Percentiles rank a stretch among this genome's conserved stretches.
Evolutionary conservation across 2,329 filamentous ascomycete species (phyloP).

Genomic region (Xenosphaeropsis pyriputrescens): DNA sequence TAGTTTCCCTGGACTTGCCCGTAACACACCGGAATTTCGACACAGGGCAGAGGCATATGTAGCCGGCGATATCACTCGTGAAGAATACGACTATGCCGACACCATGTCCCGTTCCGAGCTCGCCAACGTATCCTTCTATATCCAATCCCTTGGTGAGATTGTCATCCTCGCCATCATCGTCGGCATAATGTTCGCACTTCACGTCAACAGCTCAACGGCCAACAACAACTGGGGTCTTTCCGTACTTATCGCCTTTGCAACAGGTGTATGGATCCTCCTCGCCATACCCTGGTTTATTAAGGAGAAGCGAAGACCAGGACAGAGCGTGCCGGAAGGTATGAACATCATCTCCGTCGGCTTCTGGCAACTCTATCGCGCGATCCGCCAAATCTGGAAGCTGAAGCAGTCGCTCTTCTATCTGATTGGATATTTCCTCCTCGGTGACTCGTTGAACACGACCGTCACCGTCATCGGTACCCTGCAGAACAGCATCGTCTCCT

Average conservation of each 20-base stretch:
- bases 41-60: constrained; percentile 31
- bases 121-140: constrained; percentile 47
- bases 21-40: constrained; percentile 35
- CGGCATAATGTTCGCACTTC: constrained; percentile 43
- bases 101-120: constrained; percentile 48
- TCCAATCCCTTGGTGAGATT: constrained; percentile 47
- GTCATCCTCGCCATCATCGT: constrained; percentile 50
- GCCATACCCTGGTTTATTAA: constrained; percentile 53
- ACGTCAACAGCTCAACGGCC: constrained; percentile 39
- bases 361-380: constrained; percentile 43
- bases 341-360: constrained; percentile 43
- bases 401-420: constrained; percentile 54
- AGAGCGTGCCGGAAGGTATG: constrained; percentile 23
- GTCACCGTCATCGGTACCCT: constrained; percentile 52
- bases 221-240: constrained; percentile 55
- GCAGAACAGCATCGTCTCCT: constrained; percentile 49
- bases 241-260: constrained; percentile 50
- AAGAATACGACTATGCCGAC: constrained; percentile 45
- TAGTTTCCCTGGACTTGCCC: constrained; percentile 35
- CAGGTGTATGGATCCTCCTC: constrained; percentile 46
- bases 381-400: constrained; percentile 44
- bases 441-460: constrained; percentile 57
- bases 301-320: constrained; percentile 49
- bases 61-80: constrained; percentile 34
- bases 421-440: constrained; percentile 51